These are phyloP conservation scores for Globisporangium emineosum DNA, from an alignment of 352 stramenopile genomes.

Conservation along the genomic window DNA sequence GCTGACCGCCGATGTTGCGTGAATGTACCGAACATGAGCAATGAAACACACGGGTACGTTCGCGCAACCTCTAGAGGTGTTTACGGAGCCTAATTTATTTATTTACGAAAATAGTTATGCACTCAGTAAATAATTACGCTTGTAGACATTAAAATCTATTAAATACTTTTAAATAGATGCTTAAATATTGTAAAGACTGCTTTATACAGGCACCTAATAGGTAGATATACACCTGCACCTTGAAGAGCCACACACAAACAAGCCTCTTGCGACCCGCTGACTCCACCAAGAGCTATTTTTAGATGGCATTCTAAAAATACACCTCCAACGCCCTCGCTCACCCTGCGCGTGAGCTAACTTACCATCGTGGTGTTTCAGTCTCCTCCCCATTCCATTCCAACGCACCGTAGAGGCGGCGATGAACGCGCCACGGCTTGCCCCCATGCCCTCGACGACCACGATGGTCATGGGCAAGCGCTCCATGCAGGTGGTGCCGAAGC, in stretches of 20 bases:
- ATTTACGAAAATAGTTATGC: background rate
- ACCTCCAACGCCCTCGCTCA: background rate
- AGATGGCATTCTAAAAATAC: background rate
- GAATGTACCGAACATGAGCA: background rate
- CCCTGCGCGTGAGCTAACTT: no score
- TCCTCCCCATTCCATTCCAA: background rate
- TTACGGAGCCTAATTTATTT: background rate
- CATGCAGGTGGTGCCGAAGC: constrained; percentile 28
- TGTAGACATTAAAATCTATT: no score
- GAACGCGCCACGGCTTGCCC: constrained; percentile 10
- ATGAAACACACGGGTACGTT: background rate
- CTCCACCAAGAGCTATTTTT: background rate
- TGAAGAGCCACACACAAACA: no score
- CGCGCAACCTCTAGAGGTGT: background rate
- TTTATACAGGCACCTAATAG: no score
- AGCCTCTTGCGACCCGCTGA: background rate
- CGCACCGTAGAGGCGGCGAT: background rate
- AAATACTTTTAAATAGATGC: no score
- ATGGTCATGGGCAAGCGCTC: constrained; percentile 23
- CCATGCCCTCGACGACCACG: constrained; percentile 2
- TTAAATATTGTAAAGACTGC: no score
- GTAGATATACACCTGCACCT: no score
- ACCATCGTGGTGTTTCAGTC: background rate
- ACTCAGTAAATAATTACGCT: no score
- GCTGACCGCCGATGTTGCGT: background rate